These are phyloP conservation scores for Tetraselmis chui DNA, from an alignment of 139 green algal species.

Conservation along the genomic window DNA sequence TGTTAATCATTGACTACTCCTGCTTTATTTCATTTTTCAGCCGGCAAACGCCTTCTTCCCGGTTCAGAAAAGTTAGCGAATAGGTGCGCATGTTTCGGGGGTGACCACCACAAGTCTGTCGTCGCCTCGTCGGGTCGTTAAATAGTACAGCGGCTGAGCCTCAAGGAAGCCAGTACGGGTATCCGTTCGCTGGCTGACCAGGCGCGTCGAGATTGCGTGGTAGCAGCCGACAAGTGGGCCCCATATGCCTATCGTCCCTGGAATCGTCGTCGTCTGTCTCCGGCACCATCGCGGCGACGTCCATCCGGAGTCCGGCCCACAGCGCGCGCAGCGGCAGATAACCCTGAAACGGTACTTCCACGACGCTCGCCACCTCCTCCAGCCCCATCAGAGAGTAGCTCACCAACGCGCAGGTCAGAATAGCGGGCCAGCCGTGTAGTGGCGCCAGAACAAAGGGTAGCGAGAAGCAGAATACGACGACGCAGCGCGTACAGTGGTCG, in stretches of 20 bases:
- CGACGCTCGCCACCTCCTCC: neutral
- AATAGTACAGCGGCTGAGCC: no score
- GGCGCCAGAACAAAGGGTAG: neutral
- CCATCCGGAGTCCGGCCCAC: neutral
- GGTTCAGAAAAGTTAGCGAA: no score
- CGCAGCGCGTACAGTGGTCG: neutral
- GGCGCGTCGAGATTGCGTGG: no score
- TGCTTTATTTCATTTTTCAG: no score
- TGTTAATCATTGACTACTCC: no score
- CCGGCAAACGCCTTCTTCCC: no score
- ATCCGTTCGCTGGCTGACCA: no score
- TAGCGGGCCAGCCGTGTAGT: neutral
- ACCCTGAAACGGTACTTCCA: neutral
- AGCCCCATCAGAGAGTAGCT: neutral
- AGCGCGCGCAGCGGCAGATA: neutral
- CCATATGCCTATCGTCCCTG: neutral
- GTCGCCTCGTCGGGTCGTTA: no score
- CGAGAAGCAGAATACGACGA: neutral
- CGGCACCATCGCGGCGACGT: neutral
- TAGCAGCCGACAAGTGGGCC: neutral
- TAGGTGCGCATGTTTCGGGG: no score
- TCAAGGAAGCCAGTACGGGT: no score
- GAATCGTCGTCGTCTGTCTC: neutral
- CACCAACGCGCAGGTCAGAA: neutral
- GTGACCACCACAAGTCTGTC: no score